Evolutionary conservation across 1,284 basidiomycete genomes (phyloP).

Genomic region (Xerocomus minutiporus): DNA sequence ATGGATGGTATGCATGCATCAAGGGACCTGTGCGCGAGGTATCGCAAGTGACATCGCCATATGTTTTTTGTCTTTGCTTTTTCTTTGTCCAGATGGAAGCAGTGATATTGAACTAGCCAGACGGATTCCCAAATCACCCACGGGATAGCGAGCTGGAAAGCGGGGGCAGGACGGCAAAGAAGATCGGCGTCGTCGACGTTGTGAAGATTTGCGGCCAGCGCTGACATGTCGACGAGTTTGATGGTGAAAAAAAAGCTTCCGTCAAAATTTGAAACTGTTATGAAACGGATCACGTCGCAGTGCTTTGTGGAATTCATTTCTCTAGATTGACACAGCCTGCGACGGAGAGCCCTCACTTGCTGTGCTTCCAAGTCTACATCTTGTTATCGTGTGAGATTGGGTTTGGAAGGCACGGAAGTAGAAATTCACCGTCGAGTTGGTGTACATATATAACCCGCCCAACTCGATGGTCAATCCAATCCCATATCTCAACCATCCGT

Average conservation of each 20-base stretch:
- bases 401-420: neutral
- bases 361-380: neutral
- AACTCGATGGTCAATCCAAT: neutral
- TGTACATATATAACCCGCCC: slow-evolving; percentile 20
- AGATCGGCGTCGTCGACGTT: neutral
- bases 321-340: neutral
- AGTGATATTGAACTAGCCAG: neutral
- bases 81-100: neutral
- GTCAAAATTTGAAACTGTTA: neutral
- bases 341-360: neutral
- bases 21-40: neutral
- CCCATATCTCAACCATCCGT: neutral
- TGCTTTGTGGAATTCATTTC: neutral
- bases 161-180: neutral
- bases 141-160: neutral
- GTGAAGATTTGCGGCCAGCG: neutral
- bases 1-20: neutral
- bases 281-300: neutral
- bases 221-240: neutral
- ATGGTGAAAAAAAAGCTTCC: neutral
- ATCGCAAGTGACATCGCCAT: neutral
- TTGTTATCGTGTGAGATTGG: neutral
- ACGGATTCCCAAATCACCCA: neutral
- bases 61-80: neutral
- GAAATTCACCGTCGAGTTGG: neutral